phyloP scores from a whole-genome alignment of 345 rosid species.

The Moricandia moricandioides region DNA sequence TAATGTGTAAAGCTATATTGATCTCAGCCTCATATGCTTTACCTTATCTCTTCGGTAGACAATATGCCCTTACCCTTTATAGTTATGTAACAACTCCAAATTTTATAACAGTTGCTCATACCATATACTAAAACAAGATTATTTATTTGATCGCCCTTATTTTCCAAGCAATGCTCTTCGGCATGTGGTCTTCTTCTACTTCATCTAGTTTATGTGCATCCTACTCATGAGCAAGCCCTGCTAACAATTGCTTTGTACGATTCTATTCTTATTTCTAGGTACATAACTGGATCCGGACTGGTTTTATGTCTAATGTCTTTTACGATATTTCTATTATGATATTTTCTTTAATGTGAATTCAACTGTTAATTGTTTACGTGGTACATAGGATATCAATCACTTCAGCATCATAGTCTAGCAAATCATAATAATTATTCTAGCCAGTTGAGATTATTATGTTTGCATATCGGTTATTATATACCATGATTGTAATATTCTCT shows the following conservation, averaged over 20 bases:
- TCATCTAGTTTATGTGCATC: too few relatives aligned
- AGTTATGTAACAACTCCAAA: background rate
- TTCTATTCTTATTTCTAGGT: too few relatives aligned
- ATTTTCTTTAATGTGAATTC: background rate
- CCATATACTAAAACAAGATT: background rate
- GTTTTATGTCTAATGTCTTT: background rate
- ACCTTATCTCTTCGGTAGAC: conserved; percentile 18
- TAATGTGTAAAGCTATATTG: too few relatives aligned
- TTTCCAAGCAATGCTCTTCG: too few relatives aligned
- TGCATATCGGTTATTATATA: background rate
- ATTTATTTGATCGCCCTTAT: background rate
- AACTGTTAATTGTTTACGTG: background rate
- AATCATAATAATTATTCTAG: too few relatives aligned
- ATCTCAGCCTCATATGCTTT: background rate
- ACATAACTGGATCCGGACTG: background rate
- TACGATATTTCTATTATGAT: too few relatives aligned
- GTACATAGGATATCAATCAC: background rate
- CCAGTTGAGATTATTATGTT: too few relatives aligned
- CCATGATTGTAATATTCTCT: too few relatives aligned
- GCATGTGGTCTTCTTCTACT: too few relatives aligned
- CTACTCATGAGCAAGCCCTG: too few relatives aligned
- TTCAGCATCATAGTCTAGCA: too few relatives aligned
- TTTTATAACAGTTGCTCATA: background rate
- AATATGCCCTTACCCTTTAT: conserved; percentile 28
- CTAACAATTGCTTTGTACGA: too few relatives aligned